Evolutionary conservation across 2,329 filamentous ascomycete genomes (phyloP), one percentile per base, ranked within the genome.

Genomic region (Pyrenophora graminea): DNA sequence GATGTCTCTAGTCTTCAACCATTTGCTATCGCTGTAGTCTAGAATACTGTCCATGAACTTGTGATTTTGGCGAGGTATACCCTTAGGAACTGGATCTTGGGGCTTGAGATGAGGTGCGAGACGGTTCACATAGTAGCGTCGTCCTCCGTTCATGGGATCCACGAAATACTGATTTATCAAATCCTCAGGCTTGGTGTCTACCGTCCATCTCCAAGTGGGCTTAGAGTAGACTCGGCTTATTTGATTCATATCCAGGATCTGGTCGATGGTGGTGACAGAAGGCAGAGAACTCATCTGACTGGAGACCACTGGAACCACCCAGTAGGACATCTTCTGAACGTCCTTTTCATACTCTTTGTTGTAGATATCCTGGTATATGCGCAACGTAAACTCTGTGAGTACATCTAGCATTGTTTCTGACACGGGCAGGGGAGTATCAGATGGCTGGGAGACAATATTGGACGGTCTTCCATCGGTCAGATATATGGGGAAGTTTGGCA

Each of bases 1-100:
- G 6, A 63, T 54, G 25, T 75, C 58, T 47, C 84, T 78, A 53
- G 85, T 74, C 18, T 85, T 88, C 4, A 80, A 78, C 74, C 84
- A 93, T 15, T 92, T 77, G 68, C 90, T 96, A 62, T 89, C 82
- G 44, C 87, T 91, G 73, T 94, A 97, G 61, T 92, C 87, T 56
- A 93, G 82, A 58, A 97, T 96, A 47, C 83, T 87, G 31, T 55
- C 62, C 58, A 63, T 67, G 39, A 59, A 68, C 40, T 69, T 72
- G 60, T 64, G 65, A 51, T 56, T 56, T 33, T 58, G 61, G 56
- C 53, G 58, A 4, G 80, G 80, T 13, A 82, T 80, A 43, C 76
- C 77, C 1, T 78, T 73, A 0, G 89, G 88, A 5, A 90, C 83
- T 1, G 79, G 80, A 65, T 91, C 88, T 2, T 79, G 78, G 1